Conservation (phyloP, 192 early-diverging fungal species). For the Ambispora gerdemannii region DNA sequence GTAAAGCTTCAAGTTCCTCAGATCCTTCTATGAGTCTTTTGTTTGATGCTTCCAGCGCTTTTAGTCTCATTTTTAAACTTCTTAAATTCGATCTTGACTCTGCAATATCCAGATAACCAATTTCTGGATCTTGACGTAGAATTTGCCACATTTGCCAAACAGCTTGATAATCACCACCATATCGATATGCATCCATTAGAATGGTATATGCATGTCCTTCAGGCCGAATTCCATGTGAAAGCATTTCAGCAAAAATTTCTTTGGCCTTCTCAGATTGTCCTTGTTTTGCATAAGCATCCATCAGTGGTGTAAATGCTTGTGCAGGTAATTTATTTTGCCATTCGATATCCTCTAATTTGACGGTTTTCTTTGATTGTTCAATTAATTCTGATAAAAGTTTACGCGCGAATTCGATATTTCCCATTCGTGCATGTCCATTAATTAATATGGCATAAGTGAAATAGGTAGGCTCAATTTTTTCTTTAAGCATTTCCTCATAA, state of each 20-base stretch:
- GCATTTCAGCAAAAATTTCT: slow-evolving; percentile 43
- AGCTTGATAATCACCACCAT: slow-evolving; percentile 40
- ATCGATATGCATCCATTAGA: slow-evolving; percentile 47
- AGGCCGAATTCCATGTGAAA: slow-evolving; percentile 32
- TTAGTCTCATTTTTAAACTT: neutral
- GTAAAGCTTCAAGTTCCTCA: slow-evolving; percentile 28
- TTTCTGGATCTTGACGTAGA: slow-evolving; percentile 25
- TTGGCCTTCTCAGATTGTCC: slow-evolving; percentile 33
- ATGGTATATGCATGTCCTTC: slow-evolving; percentile 41
- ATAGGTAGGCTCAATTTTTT: slow-evolving; percentile 41
- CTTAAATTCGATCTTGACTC: neutral
- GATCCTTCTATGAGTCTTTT: slow-evolving; percentile 11
- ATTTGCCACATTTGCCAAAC: slow-evolving; percentile 49
- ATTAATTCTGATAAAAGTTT: slow-evolving; percentile 17
- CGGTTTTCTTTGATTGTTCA: neutral
- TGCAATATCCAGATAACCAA: neutral
- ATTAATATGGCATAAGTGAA: slow-evolving; percentile 44
- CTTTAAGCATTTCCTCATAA: slow-evolving; percentile 43
- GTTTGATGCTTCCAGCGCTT: neutral
- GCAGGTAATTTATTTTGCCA: slow-evolving; percentile 23
- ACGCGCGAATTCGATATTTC: slow-evolving; percentile 30
- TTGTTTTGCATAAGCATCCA: slow-evolving; percentile 40
- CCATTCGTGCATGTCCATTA: slow-evolving; percentile 39
- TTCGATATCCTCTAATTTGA: neutral
- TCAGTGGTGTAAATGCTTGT: slow-evolving; percentile 46